Base-by-base conservation (phyloP, 202 grass and related monocot species). In the Setaria viridis region DNA sequence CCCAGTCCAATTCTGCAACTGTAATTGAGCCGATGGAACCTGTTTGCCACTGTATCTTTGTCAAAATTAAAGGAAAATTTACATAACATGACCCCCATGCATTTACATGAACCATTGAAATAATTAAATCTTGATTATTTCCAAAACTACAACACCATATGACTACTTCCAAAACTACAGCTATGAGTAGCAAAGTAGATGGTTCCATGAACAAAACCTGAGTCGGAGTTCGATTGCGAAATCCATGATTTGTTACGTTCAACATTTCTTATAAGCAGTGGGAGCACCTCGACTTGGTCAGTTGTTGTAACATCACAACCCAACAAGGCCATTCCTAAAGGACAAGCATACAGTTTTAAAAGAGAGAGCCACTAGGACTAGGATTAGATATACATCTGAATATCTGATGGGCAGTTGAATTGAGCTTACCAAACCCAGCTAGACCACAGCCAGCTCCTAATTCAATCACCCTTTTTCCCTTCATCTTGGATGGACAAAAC, bases 401-500 rank as follows among this genome's bases (percentile, higher is more conserved):
- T 32, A 12, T 78, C 35, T 10, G 19, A 80, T 56, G 32, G 25
- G 17, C 11, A 84, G 57, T 9, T 30, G 13, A 21, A 73, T 35
- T 47, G 16, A 81, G 29, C 79, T 70, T 89, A 98, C 95, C 95
- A 33, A 98, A 84, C 67, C 95, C 95, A 62, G 95, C 91, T 77
- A 98, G 75, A 86, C 93, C 95, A 83, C 95, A 98, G 39, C 95
- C 95, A 83, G 95, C 93, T 85, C 95, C 95, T 67, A 98, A 59
- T 88, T 98, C 93, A 39, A 98, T 92, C 47, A 83, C 93, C 67
- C 88, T 83, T 90, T 98, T 98, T 15, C 91, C 95, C 86, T 98
- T 98, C 78, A 98, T 5, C 46, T 98, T 98, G 39, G 89, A 85
- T 43, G 91, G 89, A 42, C 88, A 92, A 91, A 98, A 98, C 72